Percentiles rank a stretch among this genome's conserved stretches.
Evolutionary conservation across 2,329 filamentous ascomycete genomes (phyloP).

Genomic region (Ophiostoma pallidulum): DNA sequence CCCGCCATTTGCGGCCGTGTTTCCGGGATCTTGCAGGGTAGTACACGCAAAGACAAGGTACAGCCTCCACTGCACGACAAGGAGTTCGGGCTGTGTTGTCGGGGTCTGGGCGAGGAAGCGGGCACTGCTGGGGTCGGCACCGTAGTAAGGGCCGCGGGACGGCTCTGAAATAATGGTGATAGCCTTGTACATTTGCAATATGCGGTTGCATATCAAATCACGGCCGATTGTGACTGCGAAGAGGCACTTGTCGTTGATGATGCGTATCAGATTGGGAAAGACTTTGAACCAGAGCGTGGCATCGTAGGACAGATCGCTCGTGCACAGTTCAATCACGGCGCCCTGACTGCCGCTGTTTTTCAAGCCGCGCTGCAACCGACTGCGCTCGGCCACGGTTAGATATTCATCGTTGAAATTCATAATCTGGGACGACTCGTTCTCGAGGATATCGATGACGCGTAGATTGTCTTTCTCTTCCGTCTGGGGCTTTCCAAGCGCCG

Average conservation of each 20-base stretch:
- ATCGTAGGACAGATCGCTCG: conserved; percentile 90
- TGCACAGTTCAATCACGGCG: conserved; percentile 85
- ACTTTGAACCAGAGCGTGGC: conserved; percentile 96
- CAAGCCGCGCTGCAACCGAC: conserved; percentile 81
- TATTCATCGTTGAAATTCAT: conserved; percentile 90
- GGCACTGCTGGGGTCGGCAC: conserved; percentile 47
- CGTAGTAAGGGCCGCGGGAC: conserved; percentile 54
- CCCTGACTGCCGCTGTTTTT: conserved; percentile 75
- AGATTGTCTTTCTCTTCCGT: conserved; percentile 44
- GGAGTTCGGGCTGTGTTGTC: conserved; percentile 69
- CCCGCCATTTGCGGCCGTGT: conserved; percentile 44
- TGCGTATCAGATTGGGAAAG: conserved; percentile 87
- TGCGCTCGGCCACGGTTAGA: conserved; percentile 83
- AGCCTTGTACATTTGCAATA: conserved; percentile 84
- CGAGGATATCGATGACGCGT: conserved; percentile 83
- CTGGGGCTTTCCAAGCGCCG: conserved; percentile 63
- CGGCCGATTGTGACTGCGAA: conserved; percentile 85
- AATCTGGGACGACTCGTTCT: conserved; percentile 78
- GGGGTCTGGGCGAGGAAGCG: conserved; percentile 45
- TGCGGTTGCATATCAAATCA: conserved; percentile 84
- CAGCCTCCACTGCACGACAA: conserved; percentile 96
- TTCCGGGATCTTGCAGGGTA: conserved; percentile 76
- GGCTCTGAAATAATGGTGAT: conserved; percentile 73
- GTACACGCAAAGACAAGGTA: conserved; percentile 97
- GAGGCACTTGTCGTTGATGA: conserved; percentile 83